Evolutionary conservation across 192 early-diverging fungal genomes (phyloP), one percentile per base, ranked within the genome.

Genomic region (Gonapodya prolifera): DNA sequence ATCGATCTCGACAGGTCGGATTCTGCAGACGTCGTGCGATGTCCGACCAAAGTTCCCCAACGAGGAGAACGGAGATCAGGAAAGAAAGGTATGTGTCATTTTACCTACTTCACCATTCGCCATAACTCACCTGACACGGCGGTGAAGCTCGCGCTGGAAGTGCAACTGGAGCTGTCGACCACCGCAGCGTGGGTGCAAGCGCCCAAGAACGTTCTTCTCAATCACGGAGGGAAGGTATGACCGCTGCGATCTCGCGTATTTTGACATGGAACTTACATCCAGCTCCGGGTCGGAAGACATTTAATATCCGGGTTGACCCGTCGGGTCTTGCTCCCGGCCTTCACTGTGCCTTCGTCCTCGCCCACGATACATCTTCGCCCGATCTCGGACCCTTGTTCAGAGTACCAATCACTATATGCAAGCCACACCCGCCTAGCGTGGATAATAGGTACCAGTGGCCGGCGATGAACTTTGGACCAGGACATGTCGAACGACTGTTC

Each of bases 381-480:
- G 89, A 86, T 31, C 91, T 88, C 35, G 95, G 94, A 1, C 91
- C 92, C 2, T 82, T 98, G 1, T 97, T 97, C 85, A 84, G 84
- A 71, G 82, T 99, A 45, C 96, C 96, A 16, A 85, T 99, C 23
- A 95, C 94, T 2, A 91, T 98, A 28, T 89, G 90, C 78, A 97
- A 96, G 83, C 94, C 95, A 28, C 69, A 82, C 2, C 77, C 70
- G 75, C 76, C 75, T 33, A 79, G 75, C 17, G 82, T 88, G 33
- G 82, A 81, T 33, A 80, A 79, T 16, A 85, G 85, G 36, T 76
- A 89, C 35, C 78, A 80, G 31, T 94, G 90, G 78, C 77, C 85
- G n/a, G 80, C 83, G 8, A 76, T 94, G 35, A 81, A 84, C 29
- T 95, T 94, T 75, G 82, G 82, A 8, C 91, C 94, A 29, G 94